A percentile compares a stretch with the other conserved stretches of the same genome.
These are phyloP conservation scores for Grifola frondosa DNA, from an alignment of 1,284 basidiomycete species.

Conservation along the genomic window DNA sequence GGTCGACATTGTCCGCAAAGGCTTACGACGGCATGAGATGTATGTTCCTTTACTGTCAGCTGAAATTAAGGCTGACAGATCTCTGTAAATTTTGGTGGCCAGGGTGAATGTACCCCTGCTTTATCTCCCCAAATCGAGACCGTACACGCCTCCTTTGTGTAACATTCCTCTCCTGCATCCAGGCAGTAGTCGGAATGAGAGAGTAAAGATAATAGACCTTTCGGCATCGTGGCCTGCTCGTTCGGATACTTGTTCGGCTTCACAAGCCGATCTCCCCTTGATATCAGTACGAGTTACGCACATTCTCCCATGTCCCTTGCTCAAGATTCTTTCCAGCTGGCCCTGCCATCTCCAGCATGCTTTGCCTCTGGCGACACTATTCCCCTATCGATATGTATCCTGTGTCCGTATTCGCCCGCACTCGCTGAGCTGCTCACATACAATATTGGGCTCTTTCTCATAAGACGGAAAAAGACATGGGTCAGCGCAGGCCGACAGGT, in stretches of 20 bases:
- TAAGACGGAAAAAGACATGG: conserved; percentile 37
- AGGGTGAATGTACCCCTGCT: conserved; percentile 17
- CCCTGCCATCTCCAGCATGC: conserved; percentile 36
- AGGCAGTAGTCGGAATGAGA: conserved; percentile 7
- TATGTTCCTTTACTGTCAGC: conserved; percentile 29
- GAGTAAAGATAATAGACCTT: conserved; percentile 35
- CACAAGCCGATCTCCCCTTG: conserved; percentile 17
- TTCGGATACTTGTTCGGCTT: conserved; percentile 3
- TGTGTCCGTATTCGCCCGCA: conserved; percentile 38
- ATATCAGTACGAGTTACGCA: conserved; percentile 22
- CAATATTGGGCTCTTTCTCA: conserved; percentile 38
- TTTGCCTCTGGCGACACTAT: conserved; percentile 44
- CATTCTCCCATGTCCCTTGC: too few species aligned
- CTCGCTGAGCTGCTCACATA: conserved; percentile 37
- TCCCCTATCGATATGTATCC: conserved; percentile 39
- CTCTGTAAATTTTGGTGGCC: conserved; percentile 1
- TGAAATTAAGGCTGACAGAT: conserved; percentile 1
- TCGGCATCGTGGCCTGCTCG: conserved; percentile 26
- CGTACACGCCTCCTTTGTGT: conserved; percentile 32
- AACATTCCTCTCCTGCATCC: conserved; percentile 22
- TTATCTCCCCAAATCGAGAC: conserved; percentile 43
- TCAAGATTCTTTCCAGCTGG: conserved; percentile 30
- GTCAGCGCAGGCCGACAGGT: conserved; percentile 23
- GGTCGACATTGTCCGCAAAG: conserved; percentile 42
- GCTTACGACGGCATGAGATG: conserved; percentile 41